Base-by-base conservation (phyloP, 495 filamentous ascomycete species). In the Neurospora sp. region DNA sequence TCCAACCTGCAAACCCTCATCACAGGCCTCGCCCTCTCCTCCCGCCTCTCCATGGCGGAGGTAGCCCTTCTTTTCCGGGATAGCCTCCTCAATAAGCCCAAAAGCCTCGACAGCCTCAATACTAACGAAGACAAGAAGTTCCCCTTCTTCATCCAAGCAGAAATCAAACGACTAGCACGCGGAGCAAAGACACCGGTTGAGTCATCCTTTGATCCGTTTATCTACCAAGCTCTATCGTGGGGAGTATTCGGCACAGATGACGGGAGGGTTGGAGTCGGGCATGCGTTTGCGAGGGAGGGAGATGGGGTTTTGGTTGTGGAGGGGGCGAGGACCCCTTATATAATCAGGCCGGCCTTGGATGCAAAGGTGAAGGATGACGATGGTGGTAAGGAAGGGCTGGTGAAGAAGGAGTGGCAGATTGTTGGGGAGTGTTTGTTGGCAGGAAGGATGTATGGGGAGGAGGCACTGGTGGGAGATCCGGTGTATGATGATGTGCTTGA, bases 51-150 rank as follows among this genome's bases (percentile, higher is more conserved):
- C 0, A n/a, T 48, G 8, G n/a, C 44, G 18, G 44, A 48, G 3
- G 44, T 48, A 2, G 44, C n/a, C 4, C 4, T 48, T 0, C n/a
- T 48, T 20, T n/a, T 48, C 0, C 44, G n/a, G n/a, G 44, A 48
- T 48, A 20, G 3, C n/a, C 3, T 48, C 44, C n/a, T 48, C 44
- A 9, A 46, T 20, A 10, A 0, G 18, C 3, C 7, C 44, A 4
- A 46, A 5, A 10, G 1, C 42, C 3, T 3, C 18, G 0, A 48
- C 0, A 8, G 40, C 6, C 5, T 42, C 1, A 4, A 11, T 5
- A 0, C n/a, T 0, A 48, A 46, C 3, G 44, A 48, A 11, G n/a
- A 46, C 2, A n/a, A 41, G 0, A 16, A 20, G 0, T 0, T 48
- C 3, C 44, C 44, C n/a, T 48, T 48, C 9, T 48, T 48, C 44